Evolutionary conservation across 768 basidiomycete genomes (phyloP).

Genomic region (Termitomyces bulborhizus): DNA sequence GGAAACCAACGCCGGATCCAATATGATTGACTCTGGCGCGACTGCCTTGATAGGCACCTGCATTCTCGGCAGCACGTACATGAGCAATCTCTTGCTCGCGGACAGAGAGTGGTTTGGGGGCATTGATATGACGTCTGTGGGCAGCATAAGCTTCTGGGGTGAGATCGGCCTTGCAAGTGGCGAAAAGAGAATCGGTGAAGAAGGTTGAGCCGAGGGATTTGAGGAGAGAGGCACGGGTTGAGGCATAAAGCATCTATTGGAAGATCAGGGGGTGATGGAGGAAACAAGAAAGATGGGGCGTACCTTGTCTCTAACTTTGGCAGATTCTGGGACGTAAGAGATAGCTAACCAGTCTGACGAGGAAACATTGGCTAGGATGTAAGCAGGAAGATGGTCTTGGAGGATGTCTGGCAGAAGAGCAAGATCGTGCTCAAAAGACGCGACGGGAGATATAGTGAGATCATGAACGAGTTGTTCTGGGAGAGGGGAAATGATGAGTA

Average conservation of each 20-base stretch:
- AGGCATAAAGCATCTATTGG: conserved; percentile 81
- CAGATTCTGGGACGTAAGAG: conserved; percentile 77
- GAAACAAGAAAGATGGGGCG: not conserved
- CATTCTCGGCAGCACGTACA: conserved; percentile 67
- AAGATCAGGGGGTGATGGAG: conserved; percentile 1
- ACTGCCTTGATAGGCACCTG: conserved; percentile 51
- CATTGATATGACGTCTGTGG: conserved; percentile 63
- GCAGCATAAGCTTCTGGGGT: conserved; percentile 65
- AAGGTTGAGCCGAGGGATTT: conserved; percentile 69
- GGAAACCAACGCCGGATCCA: conserved; percentile 54
- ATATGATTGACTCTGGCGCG: conserved; percentile 49
- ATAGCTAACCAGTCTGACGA: conserved; percentile 66
- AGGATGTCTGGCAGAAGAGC: conserved; percentile 45
- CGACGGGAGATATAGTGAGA: conserved; percentile 37
- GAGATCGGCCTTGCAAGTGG: conserved; percentile 64
- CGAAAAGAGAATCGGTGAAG: conserved; percentile 74
- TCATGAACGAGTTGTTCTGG: conserved; percentile 68
- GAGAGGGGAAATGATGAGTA: conserved; percentile 10
- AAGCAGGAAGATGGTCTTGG: conserved; percentile 61
- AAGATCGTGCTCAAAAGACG: conserved; percentile 60
- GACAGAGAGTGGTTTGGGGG: conserved; percentile 77
- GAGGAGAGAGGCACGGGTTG: conserved; percentile 62
- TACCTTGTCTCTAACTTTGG: conserved; percentile 80
- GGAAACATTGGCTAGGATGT: conserved; percentile 63
- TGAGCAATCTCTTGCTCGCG: conserved; percentile 80